These are phyloP conservation scores for Chlamydomonas schloesseri DNA, from an alignment of 139 green algal genomes.

Conservation along the genomic window DNA sequence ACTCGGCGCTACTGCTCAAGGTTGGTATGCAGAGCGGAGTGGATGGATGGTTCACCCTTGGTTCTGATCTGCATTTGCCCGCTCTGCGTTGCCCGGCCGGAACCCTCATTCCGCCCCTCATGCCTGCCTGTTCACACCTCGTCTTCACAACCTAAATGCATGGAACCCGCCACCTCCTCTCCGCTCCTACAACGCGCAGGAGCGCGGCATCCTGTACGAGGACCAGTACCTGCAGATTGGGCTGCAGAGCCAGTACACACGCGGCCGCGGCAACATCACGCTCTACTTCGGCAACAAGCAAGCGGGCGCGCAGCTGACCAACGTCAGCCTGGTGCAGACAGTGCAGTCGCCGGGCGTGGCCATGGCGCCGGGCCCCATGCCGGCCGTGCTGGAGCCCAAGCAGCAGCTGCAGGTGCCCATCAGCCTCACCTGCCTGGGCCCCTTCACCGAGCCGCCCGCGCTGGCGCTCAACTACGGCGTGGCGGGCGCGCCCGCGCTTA, in stretches of 20 bases:
- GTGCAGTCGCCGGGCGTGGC: conserved; percentile 38
- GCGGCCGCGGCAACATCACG: conserved; percentile 65
- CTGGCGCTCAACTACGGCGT: conserved; percentile 59
- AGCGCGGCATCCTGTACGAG: conserved; percentile 94
- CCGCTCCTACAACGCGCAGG: neutral
- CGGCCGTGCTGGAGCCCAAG: conserved; percentile 56
- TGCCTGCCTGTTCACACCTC: no score
- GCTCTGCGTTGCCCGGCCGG: no score
- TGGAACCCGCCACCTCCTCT: neutral
- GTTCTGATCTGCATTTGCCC: no score
- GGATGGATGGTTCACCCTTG: no score
- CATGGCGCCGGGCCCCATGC: conserved; percentile 23
- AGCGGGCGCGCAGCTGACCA: conserved; percentile 10
- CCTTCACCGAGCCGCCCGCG: conserved; percentile 41
- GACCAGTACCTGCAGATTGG: conserved; percentile 93
- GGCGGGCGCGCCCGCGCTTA: conserved; percentile 35
- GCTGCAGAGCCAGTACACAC: conserved; percentile 81
- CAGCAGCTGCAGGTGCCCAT: conserved; percentile 78
- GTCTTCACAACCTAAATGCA: no score
- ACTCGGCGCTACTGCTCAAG: conserved; percentile 57
- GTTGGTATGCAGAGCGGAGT: no score
- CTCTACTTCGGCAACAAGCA: conserved; percentile 96
- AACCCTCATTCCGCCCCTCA: no score
- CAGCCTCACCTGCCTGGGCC: conserved; percentile 59
- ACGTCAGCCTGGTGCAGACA: conserved; percentile 56